Evolutionary conservation across 805 yeast species (phyloP), one percentile per base, ranked within the genome.

Genomic region (Cyberlindnera suaveolens): DNA sequence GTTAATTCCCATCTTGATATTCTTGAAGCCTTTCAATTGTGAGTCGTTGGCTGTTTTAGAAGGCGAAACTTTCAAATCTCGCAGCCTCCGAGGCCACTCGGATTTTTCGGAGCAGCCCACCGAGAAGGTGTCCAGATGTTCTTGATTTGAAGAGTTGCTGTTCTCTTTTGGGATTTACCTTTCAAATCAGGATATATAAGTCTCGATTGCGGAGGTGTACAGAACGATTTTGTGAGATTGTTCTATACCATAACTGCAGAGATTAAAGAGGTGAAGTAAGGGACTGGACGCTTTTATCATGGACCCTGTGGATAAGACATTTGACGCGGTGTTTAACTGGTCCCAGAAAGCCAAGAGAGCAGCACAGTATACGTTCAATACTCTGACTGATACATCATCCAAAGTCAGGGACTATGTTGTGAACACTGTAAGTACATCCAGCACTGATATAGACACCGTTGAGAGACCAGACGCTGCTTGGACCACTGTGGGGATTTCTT

Each of bases 1-100:
- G 68, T 90, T 93, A 61, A 91, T 72, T 47, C 87, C 89, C 88
- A 82, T 23, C 27, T 81, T 39, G 31, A 26, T 20, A 9, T 15
- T 14, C 33, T 14, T 6, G 31, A 23, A 10, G 27, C 3, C 27
- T 9, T 23, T 23, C 27, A 10, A 23, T 23, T 23, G 27, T 23
- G 11, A 5, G 27, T 23, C 3, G 27, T 23, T 23, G 27, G 27
- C 27, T 23, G 27, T 23, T 23, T 23, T 23, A 19, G 27, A 23
- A 23, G 27, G 27, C 27, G 27, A 23, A 23, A 23, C 27, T 23
- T 23, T 9, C 27, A 9, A 23, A 9, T 23, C 5, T 23, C 27
- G 3, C 11, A 23, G 27, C 27, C 27, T 23, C 10, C 27, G 27
- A 23, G 27, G 11, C 4, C 27, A 3, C 27, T 23, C 27, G 27